Conservation (phyloP, 345 rosid species). For the Stellera chamaejasme region DNA sequence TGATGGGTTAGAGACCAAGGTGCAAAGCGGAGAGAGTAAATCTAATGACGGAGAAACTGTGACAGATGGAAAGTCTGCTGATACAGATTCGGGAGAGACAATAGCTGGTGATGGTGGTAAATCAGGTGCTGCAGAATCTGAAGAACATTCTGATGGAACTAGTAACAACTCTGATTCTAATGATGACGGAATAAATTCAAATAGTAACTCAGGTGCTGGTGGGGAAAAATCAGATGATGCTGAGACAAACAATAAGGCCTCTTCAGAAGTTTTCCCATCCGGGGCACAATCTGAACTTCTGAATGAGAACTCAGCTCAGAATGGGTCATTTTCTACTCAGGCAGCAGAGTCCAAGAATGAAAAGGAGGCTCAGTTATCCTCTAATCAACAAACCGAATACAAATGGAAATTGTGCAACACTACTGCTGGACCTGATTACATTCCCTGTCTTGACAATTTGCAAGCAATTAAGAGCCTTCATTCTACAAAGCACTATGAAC, state of each 20-base stretch:
- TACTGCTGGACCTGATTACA: constrained; percentile 77
- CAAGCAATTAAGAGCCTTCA: constrained; percentile 61
- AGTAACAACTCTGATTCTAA: constrained; percentile 23
- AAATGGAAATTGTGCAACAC: constrained; percentile 77
- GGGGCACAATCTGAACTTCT: constrained; percentile 69
- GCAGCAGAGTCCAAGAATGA: constrained; percentile 74
- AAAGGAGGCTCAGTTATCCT: constrained; percentile 58
- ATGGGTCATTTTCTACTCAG: constrained; percentile 81
- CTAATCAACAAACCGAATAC: constrained; percentile 30
- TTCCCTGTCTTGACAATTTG: constrained; percentile 89
- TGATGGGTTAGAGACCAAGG: constrained; percentile 24
- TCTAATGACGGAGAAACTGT: constrained; percentile 13
- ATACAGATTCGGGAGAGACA: constrained; percentile 33
- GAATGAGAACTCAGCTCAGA: constrained; percentile 62
- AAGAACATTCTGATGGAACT: constrained; percentile 24
- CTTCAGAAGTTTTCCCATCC: constrained; percentile 54
- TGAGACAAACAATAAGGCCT: constrained; percentile 31
- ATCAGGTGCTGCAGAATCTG: constrained; percentile 29
- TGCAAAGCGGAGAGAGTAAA: constrained; percentile 23
- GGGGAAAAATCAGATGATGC: constrained; percentile 25
- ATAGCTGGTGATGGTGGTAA: constrained; percentile 29
- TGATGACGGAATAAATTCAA: constrained; percentile 19
- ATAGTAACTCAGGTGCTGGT: constrained; percentile 20
- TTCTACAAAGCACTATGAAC: constrained; percentile 79
- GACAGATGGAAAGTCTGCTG: constrained; percentile 23